phyloP scores from a whole-genome alignment of 2,329 filamentous ascomycete species.

The Fusarium circinatum region DNA sequence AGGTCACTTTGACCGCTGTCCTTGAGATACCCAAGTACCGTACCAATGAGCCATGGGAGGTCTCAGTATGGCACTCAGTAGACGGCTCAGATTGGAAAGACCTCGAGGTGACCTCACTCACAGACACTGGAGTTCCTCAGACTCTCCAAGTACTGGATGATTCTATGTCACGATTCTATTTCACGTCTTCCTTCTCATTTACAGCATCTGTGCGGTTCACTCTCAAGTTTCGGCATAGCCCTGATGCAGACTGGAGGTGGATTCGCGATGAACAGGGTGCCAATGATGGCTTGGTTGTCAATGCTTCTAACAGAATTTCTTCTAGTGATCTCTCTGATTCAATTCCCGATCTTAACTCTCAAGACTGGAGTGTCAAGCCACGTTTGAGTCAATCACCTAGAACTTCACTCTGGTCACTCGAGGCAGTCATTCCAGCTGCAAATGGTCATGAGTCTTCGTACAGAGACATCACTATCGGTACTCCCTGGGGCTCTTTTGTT shows the following conservation, averaged over 20 bases:
- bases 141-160: slow-evolving; percentile 57
- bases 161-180: slow-evolving; percentile 59
- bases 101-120: slow-evolving; percentile 52
- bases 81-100: slow-evolving; percentile 68
- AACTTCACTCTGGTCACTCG: slow-evolving; percentile 77
- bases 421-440: slow-evolving; percentile 65
- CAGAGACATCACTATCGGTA: slow-evolving; percentile 68
- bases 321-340: slow-evolving; percentile 62
- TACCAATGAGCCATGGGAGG: slow-evolving; percentile 71
- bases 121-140: slow-evolving; percentile 53
- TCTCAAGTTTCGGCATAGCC: slow-evolving; percentile 70
- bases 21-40: slow-evolving; percentile 71
- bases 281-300: slow-evolving; percentile 72
- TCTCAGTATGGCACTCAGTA: slow-evolving; percentile 76
- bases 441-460: slow-evolving; percentile 67
- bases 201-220: slow-evolving; percentile 70
- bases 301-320: slow-evolving; percentile 40
- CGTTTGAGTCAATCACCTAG: slow-evolving; percentile 73
- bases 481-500: slow-evolving; percentile 66
- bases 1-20: slow-evolving; percentile 72
- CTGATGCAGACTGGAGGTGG: slow-evolving; percentile 74
- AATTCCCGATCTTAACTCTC: slow-evolving; percentile 65
- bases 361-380: slow-evolving; percentile 62
- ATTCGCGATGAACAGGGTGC: slow-evolving; percentile 71
- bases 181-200: slow-evolving; percentile 61